Evolutionary conservation across 345 rosid genomes (phyloP), one percentile per base, ranked within the genome.

Genomic region (Arabidopsis suecica): DNA sequence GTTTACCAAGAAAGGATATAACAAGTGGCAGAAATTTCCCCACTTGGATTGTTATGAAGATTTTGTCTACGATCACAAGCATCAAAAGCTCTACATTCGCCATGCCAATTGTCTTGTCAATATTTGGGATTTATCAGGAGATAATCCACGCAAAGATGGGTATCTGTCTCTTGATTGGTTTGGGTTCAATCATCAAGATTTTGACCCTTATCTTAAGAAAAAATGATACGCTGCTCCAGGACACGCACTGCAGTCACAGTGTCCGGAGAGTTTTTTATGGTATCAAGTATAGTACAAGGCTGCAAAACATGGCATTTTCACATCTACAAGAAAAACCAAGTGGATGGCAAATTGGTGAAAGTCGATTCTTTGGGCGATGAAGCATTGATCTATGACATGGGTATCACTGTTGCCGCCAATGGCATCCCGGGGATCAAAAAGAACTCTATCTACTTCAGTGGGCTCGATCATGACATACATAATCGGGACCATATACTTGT

Each of bases 301-400:
- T 23, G 49, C 61, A 67, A 38, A 14, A 53, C 38, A 23, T 68
- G 38, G 61, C 36, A 38, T 28, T 68, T 68, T 41, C 32, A 40
- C 30, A 28, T 68, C 28, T 28, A 51, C 49, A 67, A 50, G 44
- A 40, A 7, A 18, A 20, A 33, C 44, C 6, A 28, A 28, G 32
- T 7, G 62, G 9, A 5, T 0, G 2, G 5, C 37, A 16, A n/a
- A 49, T 53, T 37, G 49, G 72, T 53, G 0, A 68, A 38, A 40
- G 9, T 68, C 0, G 8, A 54, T 54, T 68, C 62, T 68, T 68
- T 68, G 62, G 62, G 51, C 2, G 40, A 68, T 6, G 12, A 68
- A 42, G 51, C 62, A 5, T 25, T 68, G 62, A 68, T 68, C 62
- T 68, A 25, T 25, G 72, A 68, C 62, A 25, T 68, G 61, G 62